Evolutionary conservation across 2,329 filamentous ascomycete species (phyloP), one percentile per base, ranked within the genome.

Genomic region (Verticillium alfalfae): DNA sequence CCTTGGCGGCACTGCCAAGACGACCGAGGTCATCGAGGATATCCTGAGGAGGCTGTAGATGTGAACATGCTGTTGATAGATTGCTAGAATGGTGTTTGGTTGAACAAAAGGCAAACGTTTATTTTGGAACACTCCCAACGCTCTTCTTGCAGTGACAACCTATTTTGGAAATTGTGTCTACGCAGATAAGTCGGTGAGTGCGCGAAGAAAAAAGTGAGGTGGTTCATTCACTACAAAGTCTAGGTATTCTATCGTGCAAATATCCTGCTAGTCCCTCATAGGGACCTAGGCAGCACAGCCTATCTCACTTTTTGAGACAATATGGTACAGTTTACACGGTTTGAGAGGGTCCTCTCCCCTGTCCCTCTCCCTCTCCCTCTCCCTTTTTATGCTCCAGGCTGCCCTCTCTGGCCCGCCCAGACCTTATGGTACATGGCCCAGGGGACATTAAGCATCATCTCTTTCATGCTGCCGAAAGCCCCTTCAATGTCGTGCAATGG

Each of bases 11-110:
- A 90, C 83, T 70, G 92, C 93, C 57, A 90, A 85, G 67, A 98
- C 95, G 5, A 85, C 91, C 68, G 86, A 98, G 78, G 92, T 98
- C 37, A 81, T 97, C 56, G 83, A 91, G 70, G 94, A 98, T 77
- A 89, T 98, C 58, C 83, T 97, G 67, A 91, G 82, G 81, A 87
- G 90, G 71, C 76, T 97, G 78, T 97, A 67, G 60, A 59, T 52
- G 6, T 37, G 31, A 22, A 41, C 22, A 13, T 15, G 34, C 34
- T 36, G 22, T 13, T 31, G 26, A 31, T 31, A 31, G 26, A 36
- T 38, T 22, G 34, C 5, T 18, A 41, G 56, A 18, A 15, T 18
- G 45, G 45, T 52, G 45, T 52, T 52, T 26, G 45, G 45, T 10
- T 52, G 45, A 52, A 22, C 10, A 52, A 52, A 52, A 52, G 18